Evolutionary conservation across 2,329 filamentous ascomycete species (phyloP).

Genomic region (Colletotrichum costaricense): DNA sequence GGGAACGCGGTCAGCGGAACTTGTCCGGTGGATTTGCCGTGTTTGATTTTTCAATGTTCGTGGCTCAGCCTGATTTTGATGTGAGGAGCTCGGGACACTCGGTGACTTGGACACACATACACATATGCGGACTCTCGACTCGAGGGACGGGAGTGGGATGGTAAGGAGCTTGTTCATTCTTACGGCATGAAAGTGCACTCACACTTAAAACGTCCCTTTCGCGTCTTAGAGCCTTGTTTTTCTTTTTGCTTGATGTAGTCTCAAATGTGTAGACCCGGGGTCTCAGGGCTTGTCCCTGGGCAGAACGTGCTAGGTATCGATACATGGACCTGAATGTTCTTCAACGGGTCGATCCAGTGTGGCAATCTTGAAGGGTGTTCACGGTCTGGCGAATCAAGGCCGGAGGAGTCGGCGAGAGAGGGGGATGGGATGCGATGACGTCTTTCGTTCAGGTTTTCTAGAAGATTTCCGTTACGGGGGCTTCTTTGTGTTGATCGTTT

Average conservation of each 20-base stretch:
- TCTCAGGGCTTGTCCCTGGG: not conserved
- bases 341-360: not conserved
- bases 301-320: not conserved
- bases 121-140: not conserved
- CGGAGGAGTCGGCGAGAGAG: not conserved
- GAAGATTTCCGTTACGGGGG: slow-evolving; percentile 6
- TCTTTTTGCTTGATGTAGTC: no score
- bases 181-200: not conserved
- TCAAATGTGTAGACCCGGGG: not conserved
- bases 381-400: not conserved
- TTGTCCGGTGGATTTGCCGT: not conserved
- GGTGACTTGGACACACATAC: not conserved
- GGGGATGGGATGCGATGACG: not conserved
- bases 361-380: not conserved
- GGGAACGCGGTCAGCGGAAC: not conserved
- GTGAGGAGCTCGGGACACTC: not conserved
- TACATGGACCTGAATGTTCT: not conserved
- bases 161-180: not conserved
- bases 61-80: not conserved
- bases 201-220: not conserved
- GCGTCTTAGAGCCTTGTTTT: not conserved
- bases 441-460: not conserved
- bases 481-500: not conserved
- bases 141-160: not conserved
- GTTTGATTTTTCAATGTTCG: not conserved